Conservation (phyloP, 768 basidiomycete genomes). For the Clitopilus passeckerianus region DNA sequence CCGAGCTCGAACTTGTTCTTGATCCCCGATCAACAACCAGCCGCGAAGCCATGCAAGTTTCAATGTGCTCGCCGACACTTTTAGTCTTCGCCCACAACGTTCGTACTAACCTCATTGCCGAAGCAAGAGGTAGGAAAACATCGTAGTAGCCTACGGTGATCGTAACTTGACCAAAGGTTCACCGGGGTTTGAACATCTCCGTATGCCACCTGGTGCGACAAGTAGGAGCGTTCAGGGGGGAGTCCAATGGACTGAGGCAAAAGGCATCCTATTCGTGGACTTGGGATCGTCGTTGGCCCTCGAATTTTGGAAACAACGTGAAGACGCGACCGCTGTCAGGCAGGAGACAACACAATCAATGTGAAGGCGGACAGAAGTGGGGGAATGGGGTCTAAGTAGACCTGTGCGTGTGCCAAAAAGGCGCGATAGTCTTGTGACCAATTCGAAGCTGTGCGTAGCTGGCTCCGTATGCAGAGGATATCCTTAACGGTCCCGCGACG, state of each 20-base stretch:
- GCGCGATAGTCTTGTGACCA: background rate
- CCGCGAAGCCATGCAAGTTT: constrained; percentile 52
- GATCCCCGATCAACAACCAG: constrained; percentile 8
- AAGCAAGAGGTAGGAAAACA: constrained; percentile 14
- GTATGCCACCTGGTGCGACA: constrained; percentile 13
- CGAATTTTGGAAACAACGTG: constrained; percentile 11
- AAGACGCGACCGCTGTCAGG: constrained; percentile 23
- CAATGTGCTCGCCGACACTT: constrained; percentile 49
- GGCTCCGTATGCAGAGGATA: constrained; percentile 27
- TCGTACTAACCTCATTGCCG: constrained; percentile 10
- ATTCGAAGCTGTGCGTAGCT: constrained; percentile 28
- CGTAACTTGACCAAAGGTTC: constrained; percentile 43
- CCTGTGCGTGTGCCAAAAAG: constrained; percentile 2
- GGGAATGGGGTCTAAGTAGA: constrained; percentile 6
- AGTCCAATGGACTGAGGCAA: constrained; percentile 39
- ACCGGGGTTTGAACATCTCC: constrained; percentile 41
- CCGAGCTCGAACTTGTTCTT: constrained; percentile 2
- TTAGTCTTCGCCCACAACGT: constrained; percentile 31
- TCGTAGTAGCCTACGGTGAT: constrained; percentile 45
- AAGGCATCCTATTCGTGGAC: constrained; percentile 34
- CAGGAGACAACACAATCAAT: constrained; percentile 6
- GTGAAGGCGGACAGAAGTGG: constrained; percentile 3
- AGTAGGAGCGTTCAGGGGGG: constrained; percentile 23
- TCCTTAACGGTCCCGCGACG: constrained; percentile 36
- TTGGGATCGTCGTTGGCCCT: constrained; percentile 8